Evolutionary conservation across 768 basidiomycete genomes (phyloP), one percentile per base, ranked within the genome.

Genomic region (Leccinum disarticulatum): DNA sequence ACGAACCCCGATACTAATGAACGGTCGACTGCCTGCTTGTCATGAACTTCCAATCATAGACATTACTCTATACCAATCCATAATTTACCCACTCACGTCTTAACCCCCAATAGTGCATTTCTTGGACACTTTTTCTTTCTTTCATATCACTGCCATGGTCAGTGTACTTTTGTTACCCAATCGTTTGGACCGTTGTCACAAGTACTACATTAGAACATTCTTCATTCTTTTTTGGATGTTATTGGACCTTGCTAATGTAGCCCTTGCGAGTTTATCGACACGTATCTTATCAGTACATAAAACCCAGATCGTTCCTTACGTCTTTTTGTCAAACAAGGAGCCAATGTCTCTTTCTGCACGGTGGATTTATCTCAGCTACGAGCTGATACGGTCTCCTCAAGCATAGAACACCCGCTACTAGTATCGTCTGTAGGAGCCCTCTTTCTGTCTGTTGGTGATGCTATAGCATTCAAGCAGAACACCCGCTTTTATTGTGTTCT

Each of bases 241-340:
- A 63, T 51, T 14, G 52, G 50, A 57, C 61, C 19, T 49, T 58
- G 43, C 55, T 68, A 64, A 55, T 60, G 56, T 61, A 60, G 49
- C 49, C 27, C 15, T 50, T 4, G 43, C 54, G 14, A 3, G 17
- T 56, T 55, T 56, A 49, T 54, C 47, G n/a, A 41, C 17, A 41
- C 38, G 1, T 41, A 41, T 41, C 38, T n/a, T n/a, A 41, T n/a
- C 17, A 17, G 38, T 41, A 4, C 38, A 41, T 41, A n/a, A 9
- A 11, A 43, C 43, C 43, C n/a, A 43, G 43, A n/a, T 43, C 10
- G n/a, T 43, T 43, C 43, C 43, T 10, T 43, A 19, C 5, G n/a
- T 19, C 5, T 11, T 43, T 10, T 19, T 19, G 35, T 36, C 35
- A 36, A 36, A 14, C 6, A 36, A 36, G 14, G 35, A 36, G 35